These are phyloP conservation scores for Starmerella scarabaei DNA, from an alignment of 805 yeast genomes.

Conservation along the genomic window DNA sequence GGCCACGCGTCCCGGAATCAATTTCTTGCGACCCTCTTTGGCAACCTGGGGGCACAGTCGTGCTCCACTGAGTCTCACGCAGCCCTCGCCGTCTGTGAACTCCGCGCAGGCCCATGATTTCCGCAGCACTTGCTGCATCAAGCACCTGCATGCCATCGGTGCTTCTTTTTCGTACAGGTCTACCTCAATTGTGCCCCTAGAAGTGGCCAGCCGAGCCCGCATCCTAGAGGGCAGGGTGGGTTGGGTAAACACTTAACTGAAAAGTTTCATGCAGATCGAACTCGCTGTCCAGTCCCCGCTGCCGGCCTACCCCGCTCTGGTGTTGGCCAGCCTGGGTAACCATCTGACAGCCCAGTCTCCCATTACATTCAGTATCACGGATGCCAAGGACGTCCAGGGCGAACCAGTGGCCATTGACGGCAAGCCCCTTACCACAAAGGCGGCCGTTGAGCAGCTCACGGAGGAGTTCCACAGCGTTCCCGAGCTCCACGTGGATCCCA, in stretches of 20 bases:
- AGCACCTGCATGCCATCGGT: constrained; percentile 9
- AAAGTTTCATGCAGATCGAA: constrained; percentile 31
- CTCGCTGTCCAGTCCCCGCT: constrained; percentile 79
- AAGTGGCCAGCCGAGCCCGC: not conserved
- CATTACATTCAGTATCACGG: constrained; percentile 52
- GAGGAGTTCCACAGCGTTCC: constrained; percentile 35
- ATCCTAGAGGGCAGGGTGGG: not conserved
- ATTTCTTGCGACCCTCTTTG: not conserved
- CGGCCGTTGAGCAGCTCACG: constrained; percentile 31
- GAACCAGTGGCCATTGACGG: constrained; percentile 28
- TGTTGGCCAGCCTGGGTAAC: constrained; percentile 68
- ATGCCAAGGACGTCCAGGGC: constrained; percentile 50
- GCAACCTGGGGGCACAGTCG: not conserved
- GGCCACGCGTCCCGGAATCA: constrained; percentile 1
- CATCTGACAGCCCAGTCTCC: constrained; percentile 31
- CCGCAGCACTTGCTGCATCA: constrained; percentile 5
- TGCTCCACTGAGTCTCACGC: not conserved
- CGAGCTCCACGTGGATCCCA: constrained; percentile 33
- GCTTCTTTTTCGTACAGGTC: constrained; percentile 6
- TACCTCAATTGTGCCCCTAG: constrained; percentile 2
- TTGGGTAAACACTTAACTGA: not conserved
- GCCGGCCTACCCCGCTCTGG: constrained; percentile 64
- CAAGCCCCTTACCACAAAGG: constrained; percentile 30
- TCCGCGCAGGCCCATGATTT: constrained; percentile 5
- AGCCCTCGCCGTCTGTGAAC: not conserved